Conservation (phyloP, 805 yeast genomes). For the Zygosaccharomyces pseudorouxii region DNA sequence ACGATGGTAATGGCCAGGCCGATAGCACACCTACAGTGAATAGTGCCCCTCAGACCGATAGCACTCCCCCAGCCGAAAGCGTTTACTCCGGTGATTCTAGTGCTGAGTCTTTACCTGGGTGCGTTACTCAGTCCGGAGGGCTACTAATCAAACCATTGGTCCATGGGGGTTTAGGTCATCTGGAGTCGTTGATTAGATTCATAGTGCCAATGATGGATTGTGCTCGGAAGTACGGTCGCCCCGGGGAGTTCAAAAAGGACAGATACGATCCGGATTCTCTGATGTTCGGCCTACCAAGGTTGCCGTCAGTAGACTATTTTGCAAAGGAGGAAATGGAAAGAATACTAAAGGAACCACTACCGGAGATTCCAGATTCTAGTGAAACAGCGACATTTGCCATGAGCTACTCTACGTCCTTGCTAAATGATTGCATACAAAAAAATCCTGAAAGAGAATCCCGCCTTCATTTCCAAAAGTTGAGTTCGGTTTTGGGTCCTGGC, state of each 20-base stretch:
- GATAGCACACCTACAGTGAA: no score
- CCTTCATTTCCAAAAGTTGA: conserved; percentile 26
- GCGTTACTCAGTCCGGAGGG: conserved; percentile 21
- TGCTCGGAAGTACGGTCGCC: conserved; percentile 69
- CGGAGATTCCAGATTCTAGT: conserved; percentile 7
- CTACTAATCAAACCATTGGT: conserved; percentile 55
- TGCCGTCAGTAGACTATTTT: conserved; percentile 61
- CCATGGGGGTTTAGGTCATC: conserved; percentile 62
- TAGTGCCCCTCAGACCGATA: background rate
- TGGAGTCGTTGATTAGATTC: conserved; percentile 64
- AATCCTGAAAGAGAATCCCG: conserved; percentile 12
- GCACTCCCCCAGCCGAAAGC: conserved; percentile 13
- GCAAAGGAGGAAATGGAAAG: conserved; percentile 18
- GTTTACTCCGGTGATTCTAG: conserved; percentile 9
- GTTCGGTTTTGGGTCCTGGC: background rate
- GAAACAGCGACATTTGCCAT: conserved; percentile 20
- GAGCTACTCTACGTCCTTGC: conserved; percentile 12
- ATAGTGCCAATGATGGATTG: conserved; percentile 63
- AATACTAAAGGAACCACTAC: conserved; percentile 8
- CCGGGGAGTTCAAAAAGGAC: conserved; percentile 51
- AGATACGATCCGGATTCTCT: conserved; percentile 50
- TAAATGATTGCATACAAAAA: conserved; percentile 11
- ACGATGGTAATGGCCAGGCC: no score
- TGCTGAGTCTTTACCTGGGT: conserved; percentile 7
- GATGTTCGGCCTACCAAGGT: conserved; percentile 65